Base-by-base conservation (phyloP, 179 eudicot genomes). In the Spergularia azorica region DNA sequence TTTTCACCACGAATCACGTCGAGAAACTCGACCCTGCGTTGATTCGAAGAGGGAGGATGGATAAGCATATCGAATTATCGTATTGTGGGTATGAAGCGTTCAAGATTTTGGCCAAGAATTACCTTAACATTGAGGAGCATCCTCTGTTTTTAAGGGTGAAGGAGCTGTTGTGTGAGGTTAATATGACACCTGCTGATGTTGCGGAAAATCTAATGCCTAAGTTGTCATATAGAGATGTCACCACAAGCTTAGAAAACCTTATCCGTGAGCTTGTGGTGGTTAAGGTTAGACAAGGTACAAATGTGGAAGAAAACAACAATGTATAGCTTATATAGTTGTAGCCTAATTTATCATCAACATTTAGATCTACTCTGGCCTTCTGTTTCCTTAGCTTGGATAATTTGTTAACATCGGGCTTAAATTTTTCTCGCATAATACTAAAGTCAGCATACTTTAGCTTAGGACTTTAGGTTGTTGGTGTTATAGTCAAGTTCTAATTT, bases 101-200 rank as follows among this genome's bases (percentile, higher is more conserved):
- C 39, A 85, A 85, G 69, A 74, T 82, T 8, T 76, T 82, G 1
- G 82, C 78, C 0, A 79, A 77, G 69, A 82, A 79, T 60, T 85
- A 85, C 75, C 72, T 82, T 75, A 6, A 39, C 38, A 16, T 85
- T 6, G 82, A 79, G 32, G 15, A 6, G 9, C 63, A 58, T 17
- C 21, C 63, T 16, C 21, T 58, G 21, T 58, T 58, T n/a, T 16
- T 16, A n/a, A 58, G 63, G 20, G 9, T 58, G 6, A n/a, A 58
- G 63, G 9, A 16, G 21, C 41, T 82, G 65, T 63, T 82, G 68
- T 77, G 74, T 32, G 81, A 77, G 21, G 50, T 61, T 20, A 76
- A 79, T 26, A 84, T 84, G 20, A 81, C 85, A 2, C 87, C 87
- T 41, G 87, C 87, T 39, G 86, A 85, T 74, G 85, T 82, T 39